These are phyloP conservation scores for Bassia scoparia DNA, from an alignment of 148 eudicot species.

Conservation along the genomic window DNA sequence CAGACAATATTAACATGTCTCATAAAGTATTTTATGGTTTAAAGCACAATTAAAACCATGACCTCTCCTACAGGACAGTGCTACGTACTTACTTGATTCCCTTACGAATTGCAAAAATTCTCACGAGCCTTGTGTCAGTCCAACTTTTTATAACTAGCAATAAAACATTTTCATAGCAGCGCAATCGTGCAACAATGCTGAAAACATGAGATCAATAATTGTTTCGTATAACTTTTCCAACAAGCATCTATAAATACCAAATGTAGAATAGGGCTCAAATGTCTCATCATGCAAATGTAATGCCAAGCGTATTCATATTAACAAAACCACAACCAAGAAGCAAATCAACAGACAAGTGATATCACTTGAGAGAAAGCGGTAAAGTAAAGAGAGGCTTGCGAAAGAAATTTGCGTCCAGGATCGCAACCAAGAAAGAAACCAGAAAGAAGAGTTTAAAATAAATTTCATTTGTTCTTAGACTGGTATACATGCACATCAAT, in stretches of 20 bases:
- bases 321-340: not conserved
- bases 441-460: not conserved
- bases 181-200: too few relatives aligned
- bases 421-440: not conserved
- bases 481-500: not conserved
- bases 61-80: conserved; percentile 83
- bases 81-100: conserved; percentile 89
- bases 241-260: not conserved
- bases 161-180: too few relatives aligned
- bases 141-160: conserved; percentile 10
- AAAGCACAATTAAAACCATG: conserved; percentile 26
- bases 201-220: too few relatives aligned
- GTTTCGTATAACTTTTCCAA: not conserved
- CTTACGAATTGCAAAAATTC: conserved; percentile 81
- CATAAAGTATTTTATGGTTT: conserved; percentile 8
- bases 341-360: not conserved
- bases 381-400: not conserved
- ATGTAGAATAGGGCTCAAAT: not conserved
- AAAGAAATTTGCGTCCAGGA: not conserved
- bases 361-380: not conserved
- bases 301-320: too few relatives aligned
- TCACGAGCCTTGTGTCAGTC: conserved; percentile 78
- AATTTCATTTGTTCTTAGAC: not conserved
- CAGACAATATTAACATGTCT: conserved; percentile 1
- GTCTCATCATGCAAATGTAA: not conserved